Evolutionary conservation across 2,329 filamentous ascomycete genomes (phyloP).

Genomic region (Colletotrichum limetticola): DNA sequence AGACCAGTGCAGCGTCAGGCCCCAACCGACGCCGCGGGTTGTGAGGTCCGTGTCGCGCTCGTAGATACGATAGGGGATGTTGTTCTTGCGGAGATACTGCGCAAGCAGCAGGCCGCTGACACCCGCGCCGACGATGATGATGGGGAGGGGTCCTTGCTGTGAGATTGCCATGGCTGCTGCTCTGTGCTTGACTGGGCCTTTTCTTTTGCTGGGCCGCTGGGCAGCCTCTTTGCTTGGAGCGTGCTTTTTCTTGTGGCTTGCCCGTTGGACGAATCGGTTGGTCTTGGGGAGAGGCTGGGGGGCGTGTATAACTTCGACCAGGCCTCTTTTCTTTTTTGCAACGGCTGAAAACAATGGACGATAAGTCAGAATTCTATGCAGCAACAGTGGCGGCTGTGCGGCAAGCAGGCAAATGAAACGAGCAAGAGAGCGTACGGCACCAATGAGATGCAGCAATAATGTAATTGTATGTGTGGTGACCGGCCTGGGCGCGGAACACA

Average conservation of each 20-base stretch:
- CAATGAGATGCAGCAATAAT: constrained; percentile 6
- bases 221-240: neutral
- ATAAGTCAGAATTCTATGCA: neutral
- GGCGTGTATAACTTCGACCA: neutral
- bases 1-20: constrained; percentile 72
- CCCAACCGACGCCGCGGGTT: constrained; percentile 67
- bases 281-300: neutral
- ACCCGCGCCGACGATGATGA: constrained; percentile 51
- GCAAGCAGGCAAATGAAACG: neutral
- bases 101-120: constrained; percentile 51
- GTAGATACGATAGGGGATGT: constrained; percentile 58
- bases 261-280: neutral
- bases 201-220: neutral
- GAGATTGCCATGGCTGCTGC: constrained; percentile 3
- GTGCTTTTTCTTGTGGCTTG: neutral
- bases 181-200: too few species aligned
- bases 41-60: constrained; percentile 61
- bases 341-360: neutral
- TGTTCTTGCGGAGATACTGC: constrained; percentile 45
- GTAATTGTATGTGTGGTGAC: neutral
- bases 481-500: neutral
- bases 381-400: neutral
- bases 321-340: neutral
- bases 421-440: neutral
- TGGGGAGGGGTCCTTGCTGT: constrained; percentile 34